Evolutionary conservation across 805 yeast species (phyloP).

Genomic region (Komagataella pastoris): DNA sequence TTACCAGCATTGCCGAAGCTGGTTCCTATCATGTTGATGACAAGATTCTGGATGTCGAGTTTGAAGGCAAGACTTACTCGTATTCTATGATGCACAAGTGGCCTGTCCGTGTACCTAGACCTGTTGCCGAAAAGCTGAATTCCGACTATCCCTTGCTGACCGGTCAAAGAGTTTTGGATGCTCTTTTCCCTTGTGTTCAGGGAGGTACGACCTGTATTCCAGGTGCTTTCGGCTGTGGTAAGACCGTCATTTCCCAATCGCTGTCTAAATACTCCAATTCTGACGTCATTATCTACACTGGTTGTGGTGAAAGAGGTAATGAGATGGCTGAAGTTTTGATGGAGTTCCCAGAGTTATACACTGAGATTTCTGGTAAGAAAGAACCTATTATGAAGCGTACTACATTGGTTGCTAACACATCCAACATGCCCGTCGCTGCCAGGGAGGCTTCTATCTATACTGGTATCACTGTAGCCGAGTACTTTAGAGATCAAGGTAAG

Average conservation of each 20-base stretch:
- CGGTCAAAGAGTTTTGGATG: slow-evolving; percentile 97
- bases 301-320: slow-evolving; percentile 93
- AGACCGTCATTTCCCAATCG: slow-evolving; percentile 95
- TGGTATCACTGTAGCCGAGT: slow-evolving; percentile 97
- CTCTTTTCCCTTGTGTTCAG: slow-evolving; percentile 97
- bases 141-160: slow-evolving; percentile 94
- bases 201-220: slow-evolving; percentile 99
- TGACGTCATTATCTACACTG: slow-evolving; percentile 90
- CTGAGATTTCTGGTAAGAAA: slow-evolving; percentile 83
- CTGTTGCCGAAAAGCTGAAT: slow-evolving; percentile 85
- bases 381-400: slow-evolving; percentile 99
- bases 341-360: slow-evolving; percentile 97
- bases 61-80: slow-evolving; percentile 68
- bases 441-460: slow-evolving; percentile 99
- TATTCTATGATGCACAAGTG: slow-evolving; percentile 97
- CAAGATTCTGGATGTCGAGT: slow-evolving; percentile 84
- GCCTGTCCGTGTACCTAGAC: slow-evolving; percentile 99
- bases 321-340: slow-evolving; percentile 99
- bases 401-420: slow-evolving; percentile 94
- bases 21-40: slow-evolving; percentile 92
- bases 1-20: slow-evolving; percentile 74
- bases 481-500: slow-evolving; percentile 99
- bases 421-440: slow-evolving; percentile 99
- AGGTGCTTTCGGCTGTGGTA: slow-evolving; percentile 99
- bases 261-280: slow-evolving; percentile 96